Base-by-base conservation (phyloP, 1,284 basidiomycete genomes). In the Vanrija pseudolonga region DNA sequence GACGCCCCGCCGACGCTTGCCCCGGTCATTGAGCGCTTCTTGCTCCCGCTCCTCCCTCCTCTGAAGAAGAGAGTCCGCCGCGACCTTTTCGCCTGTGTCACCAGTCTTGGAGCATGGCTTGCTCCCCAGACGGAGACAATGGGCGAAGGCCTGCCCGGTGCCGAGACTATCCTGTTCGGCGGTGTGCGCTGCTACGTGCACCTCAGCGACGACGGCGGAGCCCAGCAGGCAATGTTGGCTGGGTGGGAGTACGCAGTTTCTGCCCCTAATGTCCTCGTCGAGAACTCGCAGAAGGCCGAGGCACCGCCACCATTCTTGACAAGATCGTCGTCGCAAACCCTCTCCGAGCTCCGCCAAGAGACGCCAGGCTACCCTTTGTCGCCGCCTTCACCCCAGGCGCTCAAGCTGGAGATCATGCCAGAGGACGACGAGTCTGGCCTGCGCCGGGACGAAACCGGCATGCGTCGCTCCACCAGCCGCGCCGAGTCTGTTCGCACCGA, bases 11-110 rank as follows among this genome's bases (percentile, higher is more conserved):
- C 55, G 4, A 56, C 65, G 15, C 51, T 73, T 1, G 66, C 67
- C 0, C 56, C 58, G 2, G 63, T 72, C 22, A 62, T 73, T 44
- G 69, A 73, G 46, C 63, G 56, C 32, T 71, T 70, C 64, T 58
- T 73, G 9, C 49, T 70, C 8, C 65, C 66, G 0, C 53, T 70
- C 39, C 46, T 63, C 1, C 59, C 61, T 6, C 50, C 55, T 1
- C 45, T 59, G 46, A 38, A 41, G 7, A 6, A 22, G 20, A 53
- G 63, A 18, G 57, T 61, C 17, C 48, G 55, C 11, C 56, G 61
- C 19, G 53, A 63, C 12, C 40, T 68, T 7, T 64, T 64, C 43
- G 60, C 60, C 3, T 56, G 51, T 47, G 56, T 64, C 48, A 53
- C 63, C 11, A 51, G 65, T n/a, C 45, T 57, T 12, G 55, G 56